A percentile compares a stretch with the other conserved stretches of the same genome.
These are phyloP conservation scores for Kwoniella dendrophila DNA, from an alignment of 768 basidiomycete species.

Conservation along the genomic window DNA sequence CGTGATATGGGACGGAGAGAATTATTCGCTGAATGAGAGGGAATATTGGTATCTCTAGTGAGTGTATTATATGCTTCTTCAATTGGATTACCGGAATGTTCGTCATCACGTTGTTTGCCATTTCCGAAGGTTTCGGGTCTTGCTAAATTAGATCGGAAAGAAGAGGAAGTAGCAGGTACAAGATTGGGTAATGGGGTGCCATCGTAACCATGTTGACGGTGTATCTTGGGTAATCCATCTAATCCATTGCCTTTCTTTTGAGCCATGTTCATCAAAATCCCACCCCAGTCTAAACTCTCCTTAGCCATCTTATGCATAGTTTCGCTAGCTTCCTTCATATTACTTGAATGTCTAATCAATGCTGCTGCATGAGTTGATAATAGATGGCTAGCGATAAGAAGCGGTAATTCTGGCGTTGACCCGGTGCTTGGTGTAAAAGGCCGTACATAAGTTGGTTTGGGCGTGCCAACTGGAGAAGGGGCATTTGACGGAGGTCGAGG, in stretches of 20 bases:
- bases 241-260: background rate
- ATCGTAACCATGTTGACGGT: background rate
- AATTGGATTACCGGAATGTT: constrained; percentile 1
- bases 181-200: constrained; percentile 7
- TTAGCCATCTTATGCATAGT: constrained; percentile 36
- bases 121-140: background rate
- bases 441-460: constrained; percentile 11
- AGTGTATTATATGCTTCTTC: constrained; percentile 14
- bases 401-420: constrained; percentile 23
- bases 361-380: constrained; percentile 38
- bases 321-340: constrained; percentile 26
- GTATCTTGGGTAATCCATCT: background rate
- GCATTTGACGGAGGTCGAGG: constrained; percentile 7
- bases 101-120: no score
- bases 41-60: background rate
- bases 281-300: constrained; percentile 42
- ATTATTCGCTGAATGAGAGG: constrained; percentile 1
- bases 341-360: constrained; percentile 30
- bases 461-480: background rate
- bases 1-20: background rate
- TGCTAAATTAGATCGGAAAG: background rate
- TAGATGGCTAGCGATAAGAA: constrained; percentile 43
- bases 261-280: constrained; percentile 35
- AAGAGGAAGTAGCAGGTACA: background rate
- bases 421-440: background rate